Evolutionary conservation across 169 alveolate species (phyloP).

Genomic region (Miamiensis avidus): DNA sequence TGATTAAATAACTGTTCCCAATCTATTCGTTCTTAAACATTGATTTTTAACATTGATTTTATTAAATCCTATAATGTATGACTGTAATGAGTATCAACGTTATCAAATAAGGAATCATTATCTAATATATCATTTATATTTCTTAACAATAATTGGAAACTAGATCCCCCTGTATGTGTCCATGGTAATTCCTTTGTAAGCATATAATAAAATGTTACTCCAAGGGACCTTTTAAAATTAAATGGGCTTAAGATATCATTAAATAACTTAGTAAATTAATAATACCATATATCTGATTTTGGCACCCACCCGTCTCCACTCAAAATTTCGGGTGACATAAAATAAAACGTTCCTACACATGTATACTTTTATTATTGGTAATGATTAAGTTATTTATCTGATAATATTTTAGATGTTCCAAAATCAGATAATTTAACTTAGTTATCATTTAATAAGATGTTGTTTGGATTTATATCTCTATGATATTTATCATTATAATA

Average conservation of each 20-base stretch:
- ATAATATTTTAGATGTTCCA: not conserved
- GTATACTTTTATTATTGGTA: not conserved
- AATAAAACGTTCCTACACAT: not conserved
- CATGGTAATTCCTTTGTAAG: not conserved
- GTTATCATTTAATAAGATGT: not conserved
- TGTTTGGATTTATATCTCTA: not conserved
- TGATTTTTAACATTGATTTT: not conserved
- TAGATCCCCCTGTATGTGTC: not conserved
- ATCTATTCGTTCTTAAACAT: not conserved
- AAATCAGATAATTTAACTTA: not conserved
- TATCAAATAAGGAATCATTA: not conserved
- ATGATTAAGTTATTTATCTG: not conserved
- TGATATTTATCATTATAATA: not conserved
- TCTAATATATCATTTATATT: not conserved
- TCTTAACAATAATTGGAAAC: not conserved
- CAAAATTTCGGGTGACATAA: not conserved
- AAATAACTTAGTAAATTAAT: too few species aligned
- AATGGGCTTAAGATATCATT: too few species aligned
- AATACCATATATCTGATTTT: not conserved
- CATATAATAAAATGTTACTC: not conserved
- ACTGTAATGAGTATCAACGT: not conserved
- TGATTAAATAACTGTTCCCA: not conserved
- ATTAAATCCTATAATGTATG: not conserved
- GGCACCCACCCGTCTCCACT: not conserved
- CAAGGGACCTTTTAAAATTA: too few species aligned